These are phyloP conservation scores for Hericium rajendrae DNA, from an alignment of 768 basidiomycete genomes.

Conservation along the genomic window DNA sequence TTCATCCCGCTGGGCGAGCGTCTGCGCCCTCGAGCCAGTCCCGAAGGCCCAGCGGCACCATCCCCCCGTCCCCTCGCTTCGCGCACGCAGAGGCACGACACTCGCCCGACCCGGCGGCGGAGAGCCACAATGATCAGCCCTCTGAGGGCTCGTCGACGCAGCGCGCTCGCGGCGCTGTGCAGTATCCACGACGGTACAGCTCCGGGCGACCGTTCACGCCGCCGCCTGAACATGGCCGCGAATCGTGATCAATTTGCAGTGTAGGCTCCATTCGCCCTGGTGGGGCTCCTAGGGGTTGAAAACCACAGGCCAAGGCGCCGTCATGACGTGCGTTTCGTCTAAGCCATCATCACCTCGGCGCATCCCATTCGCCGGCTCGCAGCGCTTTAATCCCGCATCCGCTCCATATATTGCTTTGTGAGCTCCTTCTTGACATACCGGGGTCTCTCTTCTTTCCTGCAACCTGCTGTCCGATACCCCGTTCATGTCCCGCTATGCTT, in stretches of 20 bases:
- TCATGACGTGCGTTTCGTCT: no score
- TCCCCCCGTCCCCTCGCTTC: not conserved
- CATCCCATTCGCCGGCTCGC: not conserved
- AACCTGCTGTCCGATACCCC: not conserved
- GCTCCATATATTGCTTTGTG: not conserved
- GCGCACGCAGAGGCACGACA: not conserved
- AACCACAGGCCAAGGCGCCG: not conserved
- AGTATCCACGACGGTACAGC: not conserved
- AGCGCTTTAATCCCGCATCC: not conserved
- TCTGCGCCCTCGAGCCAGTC: slow-evolving; percentile 11
- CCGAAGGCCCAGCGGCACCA: slow-evolving; percentile 15
- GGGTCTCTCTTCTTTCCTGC: no score
- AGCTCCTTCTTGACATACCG: no score
- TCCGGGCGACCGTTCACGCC: not conserved
- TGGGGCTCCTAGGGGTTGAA: not conserved
- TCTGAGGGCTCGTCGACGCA: not conserved
- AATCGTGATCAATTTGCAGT: not conserved
- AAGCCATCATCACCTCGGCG: not conserved
- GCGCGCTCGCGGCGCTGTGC: not conserved
- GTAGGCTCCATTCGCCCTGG: not conserved
- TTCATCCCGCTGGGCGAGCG: slow-evolving; percentile 18
- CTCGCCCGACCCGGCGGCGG: not conserved
- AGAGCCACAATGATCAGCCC: not conserved
- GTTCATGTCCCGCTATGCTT: not conserved
- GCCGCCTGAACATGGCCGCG: not conserved